These are phyloP conservation scores for Plasmopara viticola DNA, from an alignment of 352 stramenopile species.

Conservation along the genomic window DNA sequence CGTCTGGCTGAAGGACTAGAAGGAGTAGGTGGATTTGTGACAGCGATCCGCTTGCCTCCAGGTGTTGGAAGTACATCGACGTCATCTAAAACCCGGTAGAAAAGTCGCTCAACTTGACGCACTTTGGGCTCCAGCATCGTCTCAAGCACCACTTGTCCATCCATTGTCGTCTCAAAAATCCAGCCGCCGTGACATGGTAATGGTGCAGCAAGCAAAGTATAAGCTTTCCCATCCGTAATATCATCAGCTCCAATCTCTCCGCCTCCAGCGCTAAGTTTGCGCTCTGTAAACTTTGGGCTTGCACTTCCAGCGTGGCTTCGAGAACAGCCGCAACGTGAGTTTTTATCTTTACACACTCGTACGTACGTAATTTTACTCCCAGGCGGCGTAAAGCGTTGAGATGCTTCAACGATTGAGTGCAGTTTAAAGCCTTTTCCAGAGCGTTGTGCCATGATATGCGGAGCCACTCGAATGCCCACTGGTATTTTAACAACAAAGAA, in stretches of 20 bases:
- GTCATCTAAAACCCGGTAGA: conserved; percentile 71
- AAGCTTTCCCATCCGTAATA: conserved; percentile 9
- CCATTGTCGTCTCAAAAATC: conserved; percentile 85
- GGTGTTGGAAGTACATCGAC: conserved; percentile 62
- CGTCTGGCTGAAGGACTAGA: conserved; percentile 31
- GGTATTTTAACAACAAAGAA: conserved; percentile 82
- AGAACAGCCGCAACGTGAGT: conserved; percentile 48
- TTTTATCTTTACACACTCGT: conserved; percentile 74
- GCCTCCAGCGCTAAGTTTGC: not conserved
- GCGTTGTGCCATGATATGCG: conserved; percentile 79
- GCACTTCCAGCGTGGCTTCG: conserved; percentile 31
- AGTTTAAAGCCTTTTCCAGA: conserved; percentile 75
- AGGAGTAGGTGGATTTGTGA: conserved; percentile 8
- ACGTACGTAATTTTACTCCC: conserved; percentile 83
- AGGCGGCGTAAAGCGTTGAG: conserved; percentile 72
- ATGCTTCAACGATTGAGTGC: conserved; percentile 79
- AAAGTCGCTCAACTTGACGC: conserved; percentile 68
- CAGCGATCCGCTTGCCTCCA: conserved; percentile 6
- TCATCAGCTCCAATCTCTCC: conserved; percentile 5
- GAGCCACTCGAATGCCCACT: conserved; percentile 71
- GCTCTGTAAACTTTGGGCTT: conserved; percentile 19
- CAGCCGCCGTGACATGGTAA: conserved; percentile 61
- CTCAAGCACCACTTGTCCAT: conserved; percentile 70
- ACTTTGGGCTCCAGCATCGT: conserved; percentile 50
- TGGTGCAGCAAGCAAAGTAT: conserved; percentile 15